phyloP scores from a whole-genome alignment of 2,329 filamentous ascomycete species.

The Xylaria sp. region DNA sequence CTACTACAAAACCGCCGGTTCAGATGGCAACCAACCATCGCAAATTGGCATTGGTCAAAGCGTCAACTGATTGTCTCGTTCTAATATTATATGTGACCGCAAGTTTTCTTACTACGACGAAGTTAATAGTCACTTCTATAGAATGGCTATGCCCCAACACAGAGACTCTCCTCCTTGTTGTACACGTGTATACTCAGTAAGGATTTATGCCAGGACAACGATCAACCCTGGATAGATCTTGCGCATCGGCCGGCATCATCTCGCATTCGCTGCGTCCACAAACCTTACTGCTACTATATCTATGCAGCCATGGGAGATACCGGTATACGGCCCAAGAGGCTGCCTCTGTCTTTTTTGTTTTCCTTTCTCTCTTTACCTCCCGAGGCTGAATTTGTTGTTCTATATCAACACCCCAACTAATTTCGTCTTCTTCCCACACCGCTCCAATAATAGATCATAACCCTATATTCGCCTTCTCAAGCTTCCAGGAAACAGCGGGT shows the following conservation, averaged over 20 bases:
- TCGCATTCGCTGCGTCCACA: not conserved
- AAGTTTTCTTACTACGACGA: not conserved
- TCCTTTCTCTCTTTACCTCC: not conserved
- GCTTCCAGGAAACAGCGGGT: not conserved
- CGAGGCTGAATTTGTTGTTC: not conserved
- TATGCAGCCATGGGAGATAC: not conserved
- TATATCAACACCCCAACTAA: not conserved
- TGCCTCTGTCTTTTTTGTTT: not conserved
- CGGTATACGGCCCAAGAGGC: not conserved
- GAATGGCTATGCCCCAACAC: not conserved
- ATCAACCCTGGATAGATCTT: constrained; percentile 5
- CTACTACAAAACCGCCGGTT: not conserved
- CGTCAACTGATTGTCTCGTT: not conserved
- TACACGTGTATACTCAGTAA: no score
- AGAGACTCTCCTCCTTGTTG: not conserved
- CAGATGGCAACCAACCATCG: not conserved
- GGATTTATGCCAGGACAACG: not conserved
- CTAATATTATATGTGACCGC: not conserved
- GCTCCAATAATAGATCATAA: not conserved
- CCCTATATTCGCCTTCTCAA: not conserved
- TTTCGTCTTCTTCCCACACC: not conserved
- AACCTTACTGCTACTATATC: not conserved
- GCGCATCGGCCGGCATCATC: constrained; percentile 4
- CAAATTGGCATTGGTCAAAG: not conserved
- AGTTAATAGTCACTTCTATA: not conserved